phyloP scores from a whole-genome alignment of 495 filamentous ascomycete genomes.

The Lophiotrema nucula region DNA sequence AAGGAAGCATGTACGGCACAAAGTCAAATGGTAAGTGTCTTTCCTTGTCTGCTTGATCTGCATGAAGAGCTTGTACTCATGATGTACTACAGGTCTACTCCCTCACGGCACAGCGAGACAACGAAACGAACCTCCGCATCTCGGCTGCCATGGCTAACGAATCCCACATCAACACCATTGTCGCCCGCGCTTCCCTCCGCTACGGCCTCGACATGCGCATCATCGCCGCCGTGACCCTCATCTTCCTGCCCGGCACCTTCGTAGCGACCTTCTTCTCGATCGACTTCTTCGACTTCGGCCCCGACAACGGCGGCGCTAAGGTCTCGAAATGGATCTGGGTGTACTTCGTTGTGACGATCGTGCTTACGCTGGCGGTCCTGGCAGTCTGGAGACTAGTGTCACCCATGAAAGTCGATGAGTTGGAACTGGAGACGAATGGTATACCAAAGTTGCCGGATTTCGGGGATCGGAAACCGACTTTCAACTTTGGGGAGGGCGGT shows the following conservation, averaged over 20 bases:
- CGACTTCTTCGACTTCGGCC: constrained; percentile 4
- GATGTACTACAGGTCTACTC: constrained; percentile 4
- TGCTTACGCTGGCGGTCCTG: not conserved
- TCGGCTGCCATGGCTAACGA: not conserved
- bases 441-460: too few species aligned
- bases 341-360: not conserved
- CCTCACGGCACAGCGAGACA: constrained; percentile 2
- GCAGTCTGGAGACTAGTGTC: constrained; percentile 31
- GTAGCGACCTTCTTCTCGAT: constrained; percentile 3
- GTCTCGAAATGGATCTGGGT: constrained; percentile 8
- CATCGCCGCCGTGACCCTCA: not conserved
- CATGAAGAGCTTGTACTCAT: too few species aligned
- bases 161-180: not conserved
- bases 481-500: too few species aligned
- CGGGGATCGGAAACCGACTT: too few species aligned
- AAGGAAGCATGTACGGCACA: not conserved
- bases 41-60: not conserved
- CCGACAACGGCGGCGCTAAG: not conserved
- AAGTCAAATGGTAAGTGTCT: not conserved
- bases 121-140: not conserved
- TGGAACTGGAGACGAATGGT: too few species aligned
- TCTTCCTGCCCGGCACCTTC: constrained; percentile 14
- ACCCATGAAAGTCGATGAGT: too few species aligned
- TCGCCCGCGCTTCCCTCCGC: not conserved
- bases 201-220: constrained; percentile 8